phyloP scores from a whole-genome alignment of 1,284 basidiomycete species.

The Coriolopsis trogii region DNA sequence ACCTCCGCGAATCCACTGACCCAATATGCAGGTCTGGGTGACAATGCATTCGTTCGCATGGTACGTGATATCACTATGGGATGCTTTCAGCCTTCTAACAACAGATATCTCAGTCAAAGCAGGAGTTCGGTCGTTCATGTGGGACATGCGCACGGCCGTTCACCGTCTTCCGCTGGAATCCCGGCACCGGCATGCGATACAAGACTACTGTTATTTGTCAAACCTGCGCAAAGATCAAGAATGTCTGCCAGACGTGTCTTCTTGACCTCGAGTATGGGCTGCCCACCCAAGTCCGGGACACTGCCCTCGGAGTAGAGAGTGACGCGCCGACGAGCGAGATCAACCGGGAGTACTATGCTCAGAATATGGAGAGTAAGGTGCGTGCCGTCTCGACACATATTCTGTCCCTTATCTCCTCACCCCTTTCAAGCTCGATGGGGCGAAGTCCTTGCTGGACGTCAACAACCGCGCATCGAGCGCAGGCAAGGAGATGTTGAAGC shows the following conservation, averaged over 20 bases:
- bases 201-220: slow-evolving; percentile 99
- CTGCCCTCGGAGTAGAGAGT: slow-evolving; percentile 85
- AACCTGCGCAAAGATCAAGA: slow-evolving; percentile 98
- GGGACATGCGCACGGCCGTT: slow-evolving; percentile 95
- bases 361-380: slow-evolving; percentile 92
- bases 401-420: neutral
- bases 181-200: slow-evolving; percentile 90
- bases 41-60: slow-evolving; percentile 91
- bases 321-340: slow-evolving; percentile 95
- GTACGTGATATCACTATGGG: slow-evolving; percentile 44
- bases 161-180: slow-evolving; percentile 99
- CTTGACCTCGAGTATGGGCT: slow-evolving; percentile 95
- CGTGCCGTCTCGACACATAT: slow-evolving; percentile 24
- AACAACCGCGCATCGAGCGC: slow-evolving; percentile 64
- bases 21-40: slow-evolving; percentile 69
- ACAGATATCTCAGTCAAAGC: slow-evolving; percentile 73
- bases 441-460: slow-evolving; percentile 69
- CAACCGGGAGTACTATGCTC: slow-evolving; percentile 97
- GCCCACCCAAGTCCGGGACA: slow-evolving; percentile 97
- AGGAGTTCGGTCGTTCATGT: slow-evolving; percentile 94
- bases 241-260: slow-evolving; percentile 98
- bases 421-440: slow-evolving; percentile 60
- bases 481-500: slow-evolving; percentile 95
- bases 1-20: slow-evolving; percentile 12
- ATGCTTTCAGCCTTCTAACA: neutral